Evolutionary conservation across 352 stramenopile species (phyloP), one percentile per base, ranked within the genome.

Genomic region (Saprolegnia parasitica): DNA sequence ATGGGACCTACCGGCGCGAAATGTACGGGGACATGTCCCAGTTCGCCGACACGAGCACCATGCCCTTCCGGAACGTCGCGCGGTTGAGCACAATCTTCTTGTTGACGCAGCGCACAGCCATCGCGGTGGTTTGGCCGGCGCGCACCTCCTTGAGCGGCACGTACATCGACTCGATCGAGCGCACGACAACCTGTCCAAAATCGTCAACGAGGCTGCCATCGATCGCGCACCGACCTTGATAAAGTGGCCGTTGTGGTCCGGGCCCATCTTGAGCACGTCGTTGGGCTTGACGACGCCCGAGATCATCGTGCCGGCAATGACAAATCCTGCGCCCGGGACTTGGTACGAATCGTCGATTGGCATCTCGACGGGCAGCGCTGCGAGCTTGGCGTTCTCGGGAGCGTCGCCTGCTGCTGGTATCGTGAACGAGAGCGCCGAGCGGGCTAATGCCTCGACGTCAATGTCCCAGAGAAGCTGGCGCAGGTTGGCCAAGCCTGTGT

Each of bases 281-380:
- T 96, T 96, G 35, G 93, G 72, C 62, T 85, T 86, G 37, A 98
- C 87, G 40, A 82, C 80, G 16, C 96, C 96, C 8, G 87, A 96
- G 72, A 98, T 90, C 10, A 99, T 84, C 68, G 97, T 98, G 11
- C 93, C 94, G 0, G 90, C 93, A 16, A 98, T 83, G 29, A 99
- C 97, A 39, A 96, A 91, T 6, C 96, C 95, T 1, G 98, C 95
- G 47, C 95, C 95, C 16, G 95, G 95, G 10, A 99, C 95, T 71
- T 91, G 87, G 68, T 93, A 95, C 57, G 84, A 92, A 72, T 95
- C 87, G 46, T 95, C 87, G 50, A 95, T 90, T 46, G 87, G 87
- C 84, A 95, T 92, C 72, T 95, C 87, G 24, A 95, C 77, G 2
- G 73, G 49, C 10, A 61, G n/a, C 9, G 47, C n/a, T 5, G 47